Conservation (phyloP, 2,329 filamentous ascomycete genomes). For the Verticillium nonalfalfae region DNA sequence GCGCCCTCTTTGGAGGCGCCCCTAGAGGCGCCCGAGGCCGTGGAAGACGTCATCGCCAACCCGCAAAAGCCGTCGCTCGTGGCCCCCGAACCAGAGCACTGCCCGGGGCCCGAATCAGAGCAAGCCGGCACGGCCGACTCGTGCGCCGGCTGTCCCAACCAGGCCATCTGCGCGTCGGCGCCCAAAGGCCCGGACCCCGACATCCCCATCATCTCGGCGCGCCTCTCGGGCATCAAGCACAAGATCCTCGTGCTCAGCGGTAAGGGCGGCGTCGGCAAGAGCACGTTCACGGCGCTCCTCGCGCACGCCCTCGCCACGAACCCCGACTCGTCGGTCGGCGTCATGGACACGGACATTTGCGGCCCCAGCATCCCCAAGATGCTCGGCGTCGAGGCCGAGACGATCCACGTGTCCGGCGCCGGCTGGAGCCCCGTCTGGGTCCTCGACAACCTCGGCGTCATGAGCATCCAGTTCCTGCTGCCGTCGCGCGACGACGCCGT, state of each 20-base stretch:
- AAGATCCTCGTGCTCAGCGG: constrained; percentile 91
- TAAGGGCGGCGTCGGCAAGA: constrained; percentile 96
- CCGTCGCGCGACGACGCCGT: constrained; percentile 88
- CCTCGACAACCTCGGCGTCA: constrained; percentile 85
- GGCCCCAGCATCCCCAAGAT: constrained; percentile 96
- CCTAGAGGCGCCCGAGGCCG: constrained; percentile 62
- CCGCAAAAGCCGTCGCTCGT: constrained; percentile 77
- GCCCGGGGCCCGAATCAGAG: constrained; percentile 80
- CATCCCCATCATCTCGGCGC: constrained; percentile 78
- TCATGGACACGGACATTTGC: constrained; percentile 98
- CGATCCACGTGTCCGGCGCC: constrained; percentile 79
- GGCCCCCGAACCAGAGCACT: constrained; percentile 94
- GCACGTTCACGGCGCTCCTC: constrained; percentile 83
- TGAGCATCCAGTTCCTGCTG: constrained; percentile 98
- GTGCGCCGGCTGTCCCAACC: constrained; percentile 93
- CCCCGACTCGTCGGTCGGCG: constrained; percentile 71
- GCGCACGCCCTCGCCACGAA: constrained; percentile 85
- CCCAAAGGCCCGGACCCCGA: constrained; percentile 96
- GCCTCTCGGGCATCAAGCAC: constrained; percentile 75
- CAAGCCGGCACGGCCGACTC: constrained; percentile 67
- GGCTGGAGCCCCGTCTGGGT: constrained; percentile 98
- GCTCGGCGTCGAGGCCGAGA: constrained; percentile 94
- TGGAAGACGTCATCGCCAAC: constrained; percentile 66
- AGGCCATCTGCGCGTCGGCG: constrained; percentile 87
- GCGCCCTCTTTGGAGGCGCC: constrained; percentile 75